A percentile compares a stretch with the other conserved stretches of the same genome.
phyloP scores from a whole-genome alignment of 2,329 filamentous ascomycete species.

The Ophiostoma triangulosporum region DNA sequence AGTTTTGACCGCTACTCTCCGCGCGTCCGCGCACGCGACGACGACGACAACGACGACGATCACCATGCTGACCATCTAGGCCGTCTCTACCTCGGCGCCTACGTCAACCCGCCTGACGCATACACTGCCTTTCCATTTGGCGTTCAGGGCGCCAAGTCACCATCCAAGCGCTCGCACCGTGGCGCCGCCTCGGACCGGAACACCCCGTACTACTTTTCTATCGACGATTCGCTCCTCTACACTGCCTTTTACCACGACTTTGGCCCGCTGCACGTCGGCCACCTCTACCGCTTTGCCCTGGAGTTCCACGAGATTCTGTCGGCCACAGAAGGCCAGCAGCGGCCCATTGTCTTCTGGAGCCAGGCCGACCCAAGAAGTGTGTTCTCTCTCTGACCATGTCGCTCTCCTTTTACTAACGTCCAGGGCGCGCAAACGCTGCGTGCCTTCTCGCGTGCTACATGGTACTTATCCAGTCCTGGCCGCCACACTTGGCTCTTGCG shows the following conservation, averaged over 20 bases:
- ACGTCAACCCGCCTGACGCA: constrained; percentile 65
- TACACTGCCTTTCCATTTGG: constrained; percentile 81
- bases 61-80: constrained; percentile 38
- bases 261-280: constrained; percentile 90
- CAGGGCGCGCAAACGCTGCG: constrained; percentile 82
- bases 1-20: constrained; percentile 20
- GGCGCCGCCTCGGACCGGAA: constrained; percentile 43
- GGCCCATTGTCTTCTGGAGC: constrained; percentile 93
- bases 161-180: constrained; percentile 62
- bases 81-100: constrained; percentile 88
- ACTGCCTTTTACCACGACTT: constrained; percentile 99
- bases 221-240: constrained; percentile 86
- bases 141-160: constrained; percentile 42
- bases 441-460: constrained; percentile 96
- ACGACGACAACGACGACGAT: too few relatives aligned
- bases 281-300: constrained; percentile 90
- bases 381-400: constrained; percentile 20
- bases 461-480: constrained; percentile 96
- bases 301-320: constrained; percentile 91
- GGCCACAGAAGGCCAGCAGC: constrained; percentile 76
- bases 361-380: constrained; percentile 78
- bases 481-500: constrained; percentile 84
- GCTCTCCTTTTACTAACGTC: constrained; percentile 15
- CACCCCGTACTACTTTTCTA: constrained; percentile 90
- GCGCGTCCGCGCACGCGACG: not conserved